A percentile compares a stretch with the other conserved stretches of the same genome.
These are phyloP conservation scores for Coprinopsis cinerea DNA, from an alignment of 768 basidiomycete species.

Conservation along the genomic window DNA sequence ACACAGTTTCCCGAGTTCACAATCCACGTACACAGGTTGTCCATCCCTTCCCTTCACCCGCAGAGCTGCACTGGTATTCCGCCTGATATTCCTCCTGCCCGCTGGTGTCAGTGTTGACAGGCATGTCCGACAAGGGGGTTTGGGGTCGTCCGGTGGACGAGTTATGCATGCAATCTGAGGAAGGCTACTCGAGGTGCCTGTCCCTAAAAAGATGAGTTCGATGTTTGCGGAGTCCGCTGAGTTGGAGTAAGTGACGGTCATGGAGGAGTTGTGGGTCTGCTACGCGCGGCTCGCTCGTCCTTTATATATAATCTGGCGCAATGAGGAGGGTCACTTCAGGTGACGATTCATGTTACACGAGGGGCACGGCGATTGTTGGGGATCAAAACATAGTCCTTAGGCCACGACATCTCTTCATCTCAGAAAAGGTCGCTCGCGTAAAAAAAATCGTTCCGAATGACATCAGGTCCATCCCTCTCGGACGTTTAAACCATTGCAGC, in stretches of 20 bases:
- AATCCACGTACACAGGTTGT: conserved; percentile 43
- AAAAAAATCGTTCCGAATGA: not conserved
- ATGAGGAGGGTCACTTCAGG: not conserved
- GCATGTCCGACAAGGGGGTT: conserved; percentile 53
- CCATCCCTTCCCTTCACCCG: conserved; percentile 39
- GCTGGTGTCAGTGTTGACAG: conserved; percentile 59
- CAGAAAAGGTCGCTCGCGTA: not conserved
- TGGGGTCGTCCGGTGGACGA: conserved; percentile 38
- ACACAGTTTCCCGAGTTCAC: conserved; percentile 1
- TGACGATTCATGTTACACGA: not conserved
- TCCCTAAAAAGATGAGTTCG: conserved; percentile 80
- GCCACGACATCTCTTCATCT: not conserved
- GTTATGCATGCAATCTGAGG: conserved; percentile 75
- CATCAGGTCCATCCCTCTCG: not conserved
- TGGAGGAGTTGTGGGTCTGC: too few relatives aligned
- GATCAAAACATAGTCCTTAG: not conserved
- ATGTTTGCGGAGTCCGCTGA: conserved; percentile 8
- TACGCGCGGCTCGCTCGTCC: too few relatives aligned
- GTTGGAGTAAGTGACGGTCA: not conserved
- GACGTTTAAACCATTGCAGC: not conserved
- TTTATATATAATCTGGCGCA: not conserved
- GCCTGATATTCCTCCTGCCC: conserved; percentile 77
- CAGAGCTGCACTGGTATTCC: conserved; percentile 76
- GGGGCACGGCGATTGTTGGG: not conserved
- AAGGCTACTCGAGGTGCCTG: conserved; percentile 71